A percentile compares a stretch with the other conserved stretches of the same genome.
These are phyloP conservation scores for Melaleuca quinquenervia DNA, from an alignment of 345 rosid genomes.

Conservation along the genomic window DNA sequence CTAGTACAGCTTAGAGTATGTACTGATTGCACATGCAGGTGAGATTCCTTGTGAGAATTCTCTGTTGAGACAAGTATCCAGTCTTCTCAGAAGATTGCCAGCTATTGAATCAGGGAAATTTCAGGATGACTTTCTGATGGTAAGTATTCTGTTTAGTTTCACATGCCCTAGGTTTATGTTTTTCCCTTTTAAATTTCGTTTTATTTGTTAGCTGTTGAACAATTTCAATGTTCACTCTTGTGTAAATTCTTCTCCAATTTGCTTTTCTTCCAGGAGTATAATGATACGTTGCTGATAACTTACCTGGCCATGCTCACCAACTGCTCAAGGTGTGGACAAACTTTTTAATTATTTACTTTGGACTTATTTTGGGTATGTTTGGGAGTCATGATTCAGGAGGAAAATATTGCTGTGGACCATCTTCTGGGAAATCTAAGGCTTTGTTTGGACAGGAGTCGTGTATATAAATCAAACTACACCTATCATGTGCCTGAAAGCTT, in stretches of 20 bases:
- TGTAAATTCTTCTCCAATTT: background rate
- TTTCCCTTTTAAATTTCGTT: background rate
- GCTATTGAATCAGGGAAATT: conserved; percentile 88
- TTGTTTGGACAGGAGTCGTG: background rate
- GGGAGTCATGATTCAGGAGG: background rate
- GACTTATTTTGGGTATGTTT: background rate
- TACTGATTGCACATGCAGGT: conserved; percentile 35
- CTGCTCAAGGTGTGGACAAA: conserved; percentile 60
- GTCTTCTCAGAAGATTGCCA: conserved; percentile 89
- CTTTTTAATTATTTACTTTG: background rate
- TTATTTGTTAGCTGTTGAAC: background rate
- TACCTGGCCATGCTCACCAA: conserved; percentile 92
- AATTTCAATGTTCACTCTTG: background rate
- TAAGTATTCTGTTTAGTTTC: conserved; percentile 11
- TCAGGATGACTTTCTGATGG: conserved; percentile 94
- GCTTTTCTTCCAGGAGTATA: conserved; percentile 57
- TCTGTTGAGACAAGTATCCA: conserved; percentile 83
- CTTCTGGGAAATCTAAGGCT: background rate
- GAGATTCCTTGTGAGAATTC: conserved; percentile 90
- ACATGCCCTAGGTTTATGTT: background rate
- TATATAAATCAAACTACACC: background rate
- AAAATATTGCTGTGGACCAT: background rate
- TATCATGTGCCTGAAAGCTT: background rate
- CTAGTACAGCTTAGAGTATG: background rate
- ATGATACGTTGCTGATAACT: conserved; percentile 70